Evolutionary conservation across 176 grass and related monocot species (phyloP).

Genomic region (Lolium rigidum): DNA sequence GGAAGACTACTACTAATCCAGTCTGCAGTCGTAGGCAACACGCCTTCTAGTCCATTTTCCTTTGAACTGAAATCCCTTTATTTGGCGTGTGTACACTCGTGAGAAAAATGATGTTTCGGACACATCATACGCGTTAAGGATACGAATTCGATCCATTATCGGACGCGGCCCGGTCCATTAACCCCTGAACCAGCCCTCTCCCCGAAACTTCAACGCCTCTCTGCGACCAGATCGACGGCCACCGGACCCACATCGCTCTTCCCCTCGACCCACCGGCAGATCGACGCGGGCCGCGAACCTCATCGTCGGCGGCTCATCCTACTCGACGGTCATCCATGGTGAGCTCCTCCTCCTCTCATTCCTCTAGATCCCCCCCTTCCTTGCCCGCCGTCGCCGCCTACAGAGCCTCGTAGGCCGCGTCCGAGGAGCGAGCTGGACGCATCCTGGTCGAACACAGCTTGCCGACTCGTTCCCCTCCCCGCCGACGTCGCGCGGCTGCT

Average conservation of each 20-base stretch:
- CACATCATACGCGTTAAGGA: neutral
- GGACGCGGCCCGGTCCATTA: neutral
- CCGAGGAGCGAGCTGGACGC: too few species aligned
- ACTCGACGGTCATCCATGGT: neutral
- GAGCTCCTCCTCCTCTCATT: neutral
- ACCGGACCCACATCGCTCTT: neutral
- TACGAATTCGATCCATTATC: neutral
- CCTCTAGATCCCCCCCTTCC: slow-evolving; percentile 12
- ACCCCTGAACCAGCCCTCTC: neutral
- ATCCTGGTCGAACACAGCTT: too few species aligned
- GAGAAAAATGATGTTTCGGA: neutral
- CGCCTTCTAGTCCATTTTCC: neutral
- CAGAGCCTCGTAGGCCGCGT: too few species aligned
- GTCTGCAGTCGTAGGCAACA: neutral
- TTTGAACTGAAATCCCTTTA: neutral
- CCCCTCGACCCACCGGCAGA: neutral
- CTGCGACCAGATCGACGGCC: neutral
- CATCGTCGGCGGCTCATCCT: neutral
- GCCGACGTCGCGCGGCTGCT: too few species aligned
- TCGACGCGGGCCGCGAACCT: neutral
- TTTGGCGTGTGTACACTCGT: neutral
- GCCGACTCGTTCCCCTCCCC: too few species aligned
- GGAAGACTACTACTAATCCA: too few species aligned
- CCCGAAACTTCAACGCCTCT: neutral
- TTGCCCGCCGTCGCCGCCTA: neutral